phyloP scores from a whole-genome alignment of 2,329 filamentous ascomycete species.

The Plenodomus lindquistii region DNA sequence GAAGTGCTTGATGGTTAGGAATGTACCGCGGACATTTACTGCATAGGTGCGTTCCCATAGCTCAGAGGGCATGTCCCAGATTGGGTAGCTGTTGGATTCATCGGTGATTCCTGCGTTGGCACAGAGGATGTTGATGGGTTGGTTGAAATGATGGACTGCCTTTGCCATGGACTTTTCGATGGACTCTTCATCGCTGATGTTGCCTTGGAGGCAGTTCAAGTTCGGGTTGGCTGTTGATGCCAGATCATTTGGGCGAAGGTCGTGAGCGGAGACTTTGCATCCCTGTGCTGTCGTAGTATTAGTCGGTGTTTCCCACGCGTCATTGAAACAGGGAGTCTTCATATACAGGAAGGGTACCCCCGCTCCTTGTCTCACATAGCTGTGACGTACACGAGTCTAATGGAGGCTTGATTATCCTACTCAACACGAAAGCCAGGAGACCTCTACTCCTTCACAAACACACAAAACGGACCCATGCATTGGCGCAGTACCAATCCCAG shows the following conservation, averaged over 20 bases:
- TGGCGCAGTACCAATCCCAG: too few species aligned
- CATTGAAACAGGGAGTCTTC: too few species aligned
- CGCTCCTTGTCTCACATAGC: too few species aligned
- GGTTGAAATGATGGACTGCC: slow-evolving; percentile 51
- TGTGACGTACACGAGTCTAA: too few species aligned
- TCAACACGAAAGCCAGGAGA: too few species aligned
- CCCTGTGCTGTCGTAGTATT: slow-evolving; percentile 49
- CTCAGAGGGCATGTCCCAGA: slow-evolving; percentile 58
- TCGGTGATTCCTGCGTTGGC: slow-evolving; percentile 59
- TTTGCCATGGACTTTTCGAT: slow-evolving; percentile 47
- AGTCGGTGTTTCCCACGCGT: too few species aligned
- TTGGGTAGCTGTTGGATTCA: slow-evolving; percentile 52
- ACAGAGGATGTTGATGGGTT: slow-evolving; percentile 56
- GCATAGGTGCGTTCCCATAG: slow-evolving; percentile 58
- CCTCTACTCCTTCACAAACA: neutral
- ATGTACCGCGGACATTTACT: slow-evolving; percentile 57
- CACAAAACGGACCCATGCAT: neutral
- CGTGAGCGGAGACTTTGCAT: slow-evolving; percentile 60
- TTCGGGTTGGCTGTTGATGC: slow-evolving; percentile 36
- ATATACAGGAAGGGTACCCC: too few species aligned
- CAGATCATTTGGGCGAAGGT: slow-evolving; percentile 46
- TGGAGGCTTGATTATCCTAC: too few species aligned
- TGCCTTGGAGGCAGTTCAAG: slow-evolving; percentile 51
- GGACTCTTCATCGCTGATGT: slow-evolving; percentile 54
- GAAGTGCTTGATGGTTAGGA: slow-evolving; percentile 61